A percentile compares a stretch with the other conserved stretches of the same genome.
Evolutionary conservation across 2,329 filamentous ascomycete genomes (phyloP).

Genomic region (Zymoseptoria brevis): DNA sequence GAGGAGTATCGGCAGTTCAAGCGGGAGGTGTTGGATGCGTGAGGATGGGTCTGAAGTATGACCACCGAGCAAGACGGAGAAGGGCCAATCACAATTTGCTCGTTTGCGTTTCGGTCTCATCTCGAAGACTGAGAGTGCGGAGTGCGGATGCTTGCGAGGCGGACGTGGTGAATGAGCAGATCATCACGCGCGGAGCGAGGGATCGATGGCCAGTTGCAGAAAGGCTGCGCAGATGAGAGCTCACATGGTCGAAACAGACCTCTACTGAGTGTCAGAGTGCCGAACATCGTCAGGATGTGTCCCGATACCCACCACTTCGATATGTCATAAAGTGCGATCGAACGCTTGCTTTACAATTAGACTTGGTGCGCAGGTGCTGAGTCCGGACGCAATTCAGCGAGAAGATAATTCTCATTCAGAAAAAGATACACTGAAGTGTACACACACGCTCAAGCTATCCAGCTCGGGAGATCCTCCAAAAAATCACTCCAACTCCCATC

Average conservation of each 20-base stretch:
- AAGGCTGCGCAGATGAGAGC: not conserved
- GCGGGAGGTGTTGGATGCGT: not conserved
- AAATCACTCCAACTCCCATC: constrained; percentile 1
- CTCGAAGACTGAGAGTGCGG: not conserved
- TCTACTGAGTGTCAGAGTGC: not conserved
- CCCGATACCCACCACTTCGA: not conserved
- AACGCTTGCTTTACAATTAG: not conserved
- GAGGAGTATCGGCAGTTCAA: not conserved
- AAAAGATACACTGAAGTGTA: not conserved
- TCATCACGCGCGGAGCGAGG: no score
- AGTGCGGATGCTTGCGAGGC: not conserved
- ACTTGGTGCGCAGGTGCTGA: not conserved
- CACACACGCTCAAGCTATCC: constrained; percentile 4
- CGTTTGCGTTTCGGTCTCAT: not conserved
- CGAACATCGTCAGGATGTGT: not conserved
- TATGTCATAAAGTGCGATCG: not conserved
- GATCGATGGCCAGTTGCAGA: no score
- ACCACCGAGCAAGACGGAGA: not conserved
- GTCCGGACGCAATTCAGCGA: not conserved
- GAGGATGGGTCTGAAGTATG: not conserved
- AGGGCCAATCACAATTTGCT: not conserved
- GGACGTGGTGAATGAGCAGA: not conserved
- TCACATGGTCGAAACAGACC: not conserved
- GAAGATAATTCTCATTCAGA: not conserved
- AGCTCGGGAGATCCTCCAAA: constrained; percentile 3